Evolutionary conservation across 768 basidiomycete species (phyloP).

Genomic region (Amanita rubescens): DNA sequence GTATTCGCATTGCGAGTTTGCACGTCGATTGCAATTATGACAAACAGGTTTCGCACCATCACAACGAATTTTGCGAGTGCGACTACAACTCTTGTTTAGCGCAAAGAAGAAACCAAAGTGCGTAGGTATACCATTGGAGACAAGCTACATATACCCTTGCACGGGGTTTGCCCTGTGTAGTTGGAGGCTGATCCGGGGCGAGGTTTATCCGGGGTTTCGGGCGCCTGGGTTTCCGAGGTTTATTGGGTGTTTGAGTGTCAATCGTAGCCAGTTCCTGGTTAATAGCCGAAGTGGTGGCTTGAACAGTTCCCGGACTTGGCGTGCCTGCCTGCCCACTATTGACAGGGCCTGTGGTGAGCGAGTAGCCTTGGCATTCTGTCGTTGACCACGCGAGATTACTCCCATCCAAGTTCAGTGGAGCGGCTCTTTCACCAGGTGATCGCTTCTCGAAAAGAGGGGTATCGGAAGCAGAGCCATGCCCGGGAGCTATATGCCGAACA

Average conservation of each 20-base stretch:
- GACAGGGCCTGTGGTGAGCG: neutral
- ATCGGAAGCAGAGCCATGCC: neutral
- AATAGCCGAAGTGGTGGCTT: neutral
- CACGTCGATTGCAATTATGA: constrained; percentile 60
- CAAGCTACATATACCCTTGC: constrained; percentile 76
- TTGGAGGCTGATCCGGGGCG: constrained; percentile 70
- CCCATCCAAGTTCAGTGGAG: neutral
- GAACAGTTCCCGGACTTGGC: neutral
- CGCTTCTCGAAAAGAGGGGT: neutral
- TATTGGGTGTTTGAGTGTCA: neutral
- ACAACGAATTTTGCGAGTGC: constrained; percentile 73
- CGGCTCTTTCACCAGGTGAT: neutral
- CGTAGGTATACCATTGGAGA: constrained; percentile 53
- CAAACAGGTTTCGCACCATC: constrained; percentile 75
- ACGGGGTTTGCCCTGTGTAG: constrained; percentile 72
- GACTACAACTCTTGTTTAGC: constrained; percentile 33
- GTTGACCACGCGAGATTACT: neutral
- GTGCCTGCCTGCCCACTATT: neutral
- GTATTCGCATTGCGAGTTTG: constrained; percentile 50
- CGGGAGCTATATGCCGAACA: neutral
- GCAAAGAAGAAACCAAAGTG: neutral
- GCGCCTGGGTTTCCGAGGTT: constrained; percentile 33
- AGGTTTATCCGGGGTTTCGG: constrained; percentile 58
- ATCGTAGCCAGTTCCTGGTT: constrained; percentile 12
- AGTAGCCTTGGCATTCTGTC: neutral